These are phyloP conservation scores for Syzygium syzygioides DNA, from an alignment of 441 rosid genomes.

Conservation along the genomic window DNA sequence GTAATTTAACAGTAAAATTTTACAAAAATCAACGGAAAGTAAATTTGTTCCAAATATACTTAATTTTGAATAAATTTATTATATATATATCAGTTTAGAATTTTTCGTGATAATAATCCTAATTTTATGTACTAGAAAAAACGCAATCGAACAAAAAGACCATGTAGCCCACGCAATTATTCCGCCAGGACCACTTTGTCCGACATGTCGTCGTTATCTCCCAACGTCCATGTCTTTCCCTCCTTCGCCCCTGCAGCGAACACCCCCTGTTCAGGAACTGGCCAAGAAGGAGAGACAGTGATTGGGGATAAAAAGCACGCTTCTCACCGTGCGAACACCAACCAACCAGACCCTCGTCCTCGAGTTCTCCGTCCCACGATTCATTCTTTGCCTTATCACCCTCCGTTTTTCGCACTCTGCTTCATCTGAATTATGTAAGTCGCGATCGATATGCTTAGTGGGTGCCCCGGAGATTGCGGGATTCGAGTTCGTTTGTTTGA, in stretches of 20 bases:
- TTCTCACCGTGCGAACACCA: neutral
- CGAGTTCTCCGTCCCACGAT: neutral
- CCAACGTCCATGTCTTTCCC: neutral
- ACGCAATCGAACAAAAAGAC: neutral
- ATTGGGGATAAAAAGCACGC: neutral
- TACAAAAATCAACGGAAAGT: rapidly evolving
- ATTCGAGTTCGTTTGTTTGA: neutral
- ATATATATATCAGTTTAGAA: rapidly evolving
- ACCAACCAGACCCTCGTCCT: neutral
- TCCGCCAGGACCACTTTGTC: neutral
- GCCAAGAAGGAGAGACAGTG: neutral
- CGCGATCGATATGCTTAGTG: neutral
- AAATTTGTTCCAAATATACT: neutral
- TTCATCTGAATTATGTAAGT: neutral
- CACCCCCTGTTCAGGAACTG: neutral
- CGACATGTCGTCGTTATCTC: neutral
- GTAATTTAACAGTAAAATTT: rapidly evolving
- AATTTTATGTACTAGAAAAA: neutral
- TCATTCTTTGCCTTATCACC: neutral
- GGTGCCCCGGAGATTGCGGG: neutral
- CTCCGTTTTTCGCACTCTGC: neutral
- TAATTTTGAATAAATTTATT: no score
- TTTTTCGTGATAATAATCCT: rapidly evolving
- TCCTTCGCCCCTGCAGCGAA: neutral
- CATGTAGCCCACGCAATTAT: neutral